Conservation (phyloP, 768 basidiomycete genomes). For the Chalciporus sphaerocephalus region DNA sequence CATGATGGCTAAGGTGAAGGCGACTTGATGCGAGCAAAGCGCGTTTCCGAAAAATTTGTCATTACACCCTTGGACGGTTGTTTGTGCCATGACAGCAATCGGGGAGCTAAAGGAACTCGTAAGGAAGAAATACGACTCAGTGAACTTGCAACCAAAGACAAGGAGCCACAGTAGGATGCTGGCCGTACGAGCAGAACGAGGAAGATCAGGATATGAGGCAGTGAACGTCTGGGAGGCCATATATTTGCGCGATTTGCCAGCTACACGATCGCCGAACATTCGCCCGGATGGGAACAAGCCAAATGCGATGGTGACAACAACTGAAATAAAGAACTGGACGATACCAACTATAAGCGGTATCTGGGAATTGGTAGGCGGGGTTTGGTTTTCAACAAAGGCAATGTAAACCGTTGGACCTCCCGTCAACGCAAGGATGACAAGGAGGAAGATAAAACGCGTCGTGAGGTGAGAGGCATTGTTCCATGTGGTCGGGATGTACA, state of each 20-base stretch:
- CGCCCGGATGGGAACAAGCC: conserved; percentile 90
- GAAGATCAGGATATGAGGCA: conserved; percentile 86
- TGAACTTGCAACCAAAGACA: conserved; percentile 94
- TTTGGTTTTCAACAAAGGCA: conserved; percentile 70
- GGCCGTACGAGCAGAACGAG: conserved; percentile 67
- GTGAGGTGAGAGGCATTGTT: conserved; percentile 97
- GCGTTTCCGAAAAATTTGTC: conserved; percentile 78
- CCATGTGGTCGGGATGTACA: conserved; percentile 98
- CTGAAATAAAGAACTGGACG: conserved; percentile 91
- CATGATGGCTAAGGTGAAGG: conserved; percentile 96
- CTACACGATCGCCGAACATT: conserved; percentile 98
- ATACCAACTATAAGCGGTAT: conserved; percentile 89
- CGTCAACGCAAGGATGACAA: conserved; percentile 89
- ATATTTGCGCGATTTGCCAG: conserved; percentile 96
- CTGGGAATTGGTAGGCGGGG: conserved; percentile 44
- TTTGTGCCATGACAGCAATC: conserved; percentile 94
- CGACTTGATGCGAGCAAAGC: conserved; percentile 88
- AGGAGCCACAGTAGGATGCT: conserved; percentile 87
- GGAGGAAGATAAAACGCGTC: conserved; percentile 86
- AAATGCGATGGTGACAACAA: conserved; percentile 78
- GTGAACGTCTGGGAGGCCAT: conserved; percentile 99
- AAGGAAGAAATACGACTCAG: conserved; percentile 97
- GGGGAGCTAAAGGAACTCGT: conserved; percentile 96
- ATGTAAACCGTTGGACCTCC: conserved; percentile 94
- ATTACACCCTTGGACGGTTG: conserved; percentile 84